A percentile compares a stretch with the other conserved stretches of the same genome.
These are phyloP conservation scores for Russula abietina DNA, from an alignment of 768 basidiomycete species.

Conservation along the genomic window DNA sequence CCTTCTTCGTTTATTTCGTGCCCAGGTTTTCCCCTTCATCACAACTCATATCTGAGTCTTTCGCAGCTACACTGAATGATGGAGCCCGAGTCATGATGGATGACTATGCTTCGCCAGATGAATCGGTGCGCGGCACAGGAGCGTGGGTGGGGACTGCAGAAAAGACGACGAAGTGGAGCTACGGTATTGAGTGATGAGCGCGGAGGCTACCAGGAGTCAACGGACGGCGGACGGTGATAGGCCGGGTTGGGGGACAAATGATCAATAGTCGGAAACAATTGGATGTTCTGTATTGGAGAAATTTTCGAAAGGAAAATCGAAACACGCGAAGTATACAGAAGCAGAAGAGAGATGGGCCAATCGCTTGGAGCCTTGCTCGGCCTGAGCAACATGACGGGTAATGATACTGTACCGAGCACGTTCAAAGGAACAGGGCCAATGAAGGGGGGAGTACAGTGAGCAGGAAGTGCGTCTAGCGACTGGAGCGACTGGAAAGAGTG, in stretches of 20 bases:
- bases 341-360: slow-evolving; percentile 62
- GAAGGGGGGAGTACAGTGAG: slow-evolving; percentile 77
- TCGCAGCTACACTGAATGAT: slow-evolving; percentile 10
- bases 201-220: slow-evolving; percentile 35
- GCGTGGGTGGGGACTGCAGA: slow-evolving; percentile 13
- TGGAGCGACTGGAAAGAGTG: slow-evolving; percentile 28
- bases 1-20: slow-evolving; percentile 14
- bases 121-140: slow-evolving; percentile 17
- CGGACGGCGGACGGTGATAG: slow-evolving; percentile 49
- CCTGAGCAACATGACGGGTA: slow-evolving; percentile 66
- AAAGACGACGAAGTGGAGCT: slow-evolving; percentile 22
- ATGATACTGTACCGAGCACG: slow-evolving; percentile 82
- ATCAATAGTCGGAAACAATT: slow-evolving; percentile 33
- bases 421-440: slow-evolving; percentile 68
- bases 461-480: slow-evolving; percentile 80
- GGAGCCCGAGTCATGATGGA: slow-evolving; percentile 24
- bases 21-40: slow-evolving; percentile 20
- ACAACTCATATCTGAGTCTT: slow-evolving; percentile 9
- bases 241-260: slow-evolving; percentile 54
- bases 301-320: background rate
- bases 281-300: slow-evolving; percentile 19
- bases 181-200: slow-evolving; percentile 14
- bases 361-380: slow-evolving; percentile 70
- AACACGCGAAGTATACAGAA: background rate
- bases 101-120: slow-evolving; percentile 12